phyloP scores from a whole-genome alignment of 2,329 filamentous ascomycete genomes.

The Colletotrichum simmondsii region DNA sequence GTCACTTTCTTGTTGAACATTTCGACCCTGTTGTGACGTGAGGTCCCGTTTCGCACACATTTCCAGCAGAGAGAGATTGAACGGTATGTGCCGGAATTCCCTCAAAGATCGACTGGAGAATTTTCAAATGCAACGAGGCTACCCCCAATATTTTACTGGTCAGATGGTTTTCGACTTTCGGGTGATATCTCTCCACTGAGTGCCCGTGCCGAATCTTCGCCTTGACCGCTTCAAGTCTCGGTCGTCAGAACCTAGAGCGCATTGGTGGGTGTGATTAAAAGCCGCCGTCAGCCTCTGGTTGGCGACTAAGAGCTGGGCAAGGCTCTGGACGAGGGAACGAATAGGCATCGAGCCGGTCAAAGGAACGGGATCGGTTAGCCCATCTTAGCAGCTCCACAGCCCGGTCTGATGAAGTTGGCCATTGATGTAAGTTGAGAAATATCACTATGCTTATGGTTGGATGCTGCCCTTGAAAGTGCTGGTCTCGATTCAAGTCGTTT shows the following conservation, averaged over 20 bases:
- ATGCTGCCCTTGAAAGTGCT: not conserved
- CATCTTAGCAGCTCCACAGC: constrained; percentile 12
- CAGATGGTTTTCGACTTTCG: not conserved
- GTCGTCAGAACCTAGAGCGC: constrained; percentile 25
- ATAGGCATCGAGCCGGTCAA: constrained; percentile 23
- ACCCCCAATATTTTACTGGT: not conserved
- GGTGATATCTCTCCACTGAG: constrained; percentile 2
- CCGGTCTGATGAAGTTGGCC: constrained; percentile 15
- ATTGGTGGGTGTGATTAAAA: constrained; percentile 16
- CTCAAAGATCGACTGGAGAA: constrained; percentile 5
- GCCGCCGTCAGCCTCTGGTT: constrained; percentile 10
- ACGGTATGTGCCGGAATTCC: constrained; percentile 12
- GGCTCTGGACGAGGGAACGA: constrained; percentile 19
- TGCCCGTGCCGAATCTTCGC: constrained; percentile 28
- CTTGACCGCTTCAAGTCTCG: constrained; percentile 32
- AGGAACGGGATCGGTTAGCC: not conserved
- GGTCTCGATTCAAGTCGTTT: constrained; percentile 7
- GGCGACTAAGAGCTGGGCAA: constrained; percentile 3
- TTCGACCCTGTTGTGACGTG: not conserved
- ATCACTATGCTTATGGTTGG: not conserved
- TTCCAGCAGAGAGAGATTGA: not conserved
- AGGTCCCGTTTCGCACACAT: not conserved
- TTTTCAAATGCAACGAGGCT: constrained; percentile 8
- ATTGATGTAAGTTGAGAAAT: not conserved
- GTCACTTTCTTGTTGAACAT: not conserved